Evolutionary conservation across 1,284 basidiomycete species (phyloP), one percentile per base, ranked within the genome.

Genomic region (Sporisorium iseilematis-ciliati): DNA sequence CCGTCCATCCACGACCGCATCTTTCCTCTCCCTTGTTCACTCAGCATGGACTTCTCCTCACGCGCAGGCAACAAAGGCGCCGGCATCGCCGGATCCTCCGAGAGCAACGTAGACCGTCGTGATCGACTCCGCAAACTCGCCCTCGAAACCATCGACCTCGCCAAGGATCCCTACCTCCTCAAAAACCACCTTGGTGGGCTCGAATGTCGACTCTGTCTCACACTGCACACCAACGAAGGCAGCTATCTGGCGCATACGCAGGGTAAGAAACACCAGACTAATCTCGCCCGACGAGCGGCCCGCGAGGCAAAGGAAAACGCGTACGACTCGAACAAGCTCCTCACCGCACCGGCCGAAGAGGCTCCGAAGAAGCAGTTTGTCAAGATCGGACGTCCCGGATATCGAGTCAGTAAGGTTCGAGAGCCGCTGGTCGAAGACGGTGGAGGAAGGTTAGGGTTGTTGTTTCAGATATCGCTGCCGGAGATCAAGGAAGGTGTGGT

Each of bases 231-330:
- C 25, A 99, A 99, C 85, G 97, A 99, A 87, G 97, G 97, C 26
- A 97, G 95, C 21, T 99, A 99, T 86, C 92, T 99, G 51, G 96
- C 97, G 0, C 97, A 99, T 81, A 99, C 97, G 0, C 97, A 99
- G 88, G 97, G 97, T 31, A 99, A 99, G 88, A 99, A 99, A 86
- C 97, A 99, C 84, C 97, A 99, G 86, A 97, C 96, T 1, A 99
- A 99, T 85, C 90, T 99, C 38, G 97, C 96, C 4, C 90, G 97
- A 49, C 91, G 97, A 78, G 97, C 97, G 0, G 96, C 96, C 12
- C 90, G 92, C 62, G 97, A 99, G 88, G 92, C 94, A 57, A 96
- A 97, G 85, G 95, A 98, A 26, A 60, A 54, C 25, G 69, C 69
- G 0, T 68, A 71, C 61, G 65, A 80, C 31, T 57, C 70, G 21